These are phyloP conservation scores for Canna indica DNA, from an alignment of 176 grass and related monocot genomes.

Conservation along the genomic window DNA sequence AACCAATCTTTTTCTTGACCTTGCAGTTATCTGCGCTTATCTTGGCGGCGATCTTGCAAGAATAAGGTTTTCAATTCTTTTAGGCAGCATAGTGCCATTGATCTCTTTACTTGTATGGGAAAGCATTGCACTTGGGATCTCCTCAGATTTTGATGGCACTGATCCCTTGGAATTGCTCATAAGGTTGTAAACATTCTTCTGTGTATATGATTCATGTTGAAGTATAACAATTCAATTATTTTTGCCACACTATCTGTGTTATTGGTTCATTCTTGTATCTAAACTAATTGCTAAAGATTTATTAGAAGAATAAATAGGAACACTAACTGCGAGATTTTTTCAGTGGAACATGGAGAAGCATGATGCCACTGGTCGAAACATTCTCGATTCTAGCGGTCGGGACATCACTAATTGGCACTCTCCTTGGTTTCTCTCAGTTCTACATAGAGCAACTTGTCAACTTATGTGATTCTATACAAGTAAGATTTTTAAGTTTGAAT, in stretches of 20 bases:
- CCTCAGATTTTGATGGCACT: slow-evolving; percentile 35
- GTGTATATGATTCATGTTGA: not conserved
- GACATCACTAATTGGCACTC: slow-evolving; percentile 65
- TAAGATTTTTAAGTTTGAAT: not conserved
- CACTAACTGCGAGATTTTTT: not conserved
- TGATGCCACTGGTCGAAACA: slow-evolving; percentile 37
- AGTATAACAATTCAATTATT: no score
- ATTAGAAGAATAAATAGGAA: slow-evolving; percentile 1
- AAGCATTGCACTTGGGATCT: slow-evolving; percentile 48
- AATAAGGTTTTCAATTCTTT: slow-evolving; percentile 52
- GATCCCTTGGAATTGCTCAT: slow-evolving; percentile 44
- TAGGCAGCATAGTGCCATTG: slow-evolving; percentile 66
- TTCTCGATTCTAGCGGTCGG: slow-evolving; percentile 74
- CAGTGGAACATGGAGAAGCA: slow-evolving; percentile 41
- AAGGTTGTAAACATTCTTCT: slow-evolving; percentile 29
- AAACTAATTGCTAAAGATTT: no score
- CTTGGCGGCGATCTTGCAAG: slow-evolving; percentile 52
- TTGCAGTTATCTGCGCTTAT: slow-evolving; percentile 74
- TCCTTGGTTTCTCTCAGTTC: slow-evolving; percentile 71
- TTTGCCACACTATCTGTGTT: no score
- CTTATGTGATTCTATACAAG: slow-evolving; percentile 15
- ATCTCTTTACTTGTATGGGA: slow-evolving; percentile 67
- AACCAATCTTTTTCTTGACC: slow-evolving; percentile 4
- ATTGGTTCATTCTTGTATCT: no score
- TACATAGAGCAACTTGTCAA: slow-evolving; percentile 61